Base-by-base conservation (phyloP, 192 early-diverging fungal species). In the Spinellus fusiger region DNA sequence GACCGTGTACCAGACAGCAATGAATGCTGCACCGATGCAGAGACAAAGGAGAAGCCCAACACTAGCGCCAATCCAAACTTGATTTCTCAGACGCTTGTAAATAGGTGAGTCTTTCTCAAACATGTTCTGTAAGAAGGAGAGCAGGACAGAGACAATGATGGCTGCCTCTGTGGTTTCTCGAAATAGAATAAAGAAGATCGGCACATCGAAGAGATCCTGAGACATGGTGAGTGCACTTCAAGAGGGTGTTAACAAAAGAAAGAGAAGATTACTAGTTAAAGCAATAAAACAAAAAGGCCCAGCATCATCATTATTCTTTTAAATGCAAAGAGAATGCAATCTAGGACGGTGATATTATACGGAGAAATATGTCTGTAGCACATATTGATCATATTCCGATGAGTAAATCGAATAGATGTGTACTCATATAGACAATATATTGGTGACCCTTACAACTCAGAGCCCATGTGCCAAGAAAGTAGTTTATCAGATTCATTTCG, bases 141-240 rank as follows among this genome's bases (percentile, higher is more conserved):
- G 78, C 13, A 94, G 70, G 18, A 97, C 91, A n/a, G 87, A 86
- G 54, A 97, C 74, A 67, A 97, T 86, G 60, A 96, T 84, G 20
- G 86, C 85, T 4, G 89, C 91, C 35, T 69, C 67, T 18, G 55
- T 58, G 1, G 91, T 87, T 77, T 95, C 92, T 57, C 90, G 73
- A 66, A 92, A 81, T 25, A 90, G 31, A 10, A 92, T 86, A 61
- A 91, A 88, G 69, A 92, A 90, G 26, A 85, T 80, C 31, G 87
- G 78, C 0, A 82, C 78, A 22, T 78, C 75, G 64, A 88, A 91
- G 13, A 89, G 63, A 66, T 80, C 64, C 47, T 66, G 55, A 25
- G 46, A 44, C 47, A 57, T 57, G 26, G 2, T 44, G 40, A 3
- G 4, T 2, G 64, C 55, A 16, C 26, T 64, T 56, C 51, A 62